Conservation (phyloP, 2,329 filamentous ascomycete species). For the Aspergillus versicolor region DNA sequence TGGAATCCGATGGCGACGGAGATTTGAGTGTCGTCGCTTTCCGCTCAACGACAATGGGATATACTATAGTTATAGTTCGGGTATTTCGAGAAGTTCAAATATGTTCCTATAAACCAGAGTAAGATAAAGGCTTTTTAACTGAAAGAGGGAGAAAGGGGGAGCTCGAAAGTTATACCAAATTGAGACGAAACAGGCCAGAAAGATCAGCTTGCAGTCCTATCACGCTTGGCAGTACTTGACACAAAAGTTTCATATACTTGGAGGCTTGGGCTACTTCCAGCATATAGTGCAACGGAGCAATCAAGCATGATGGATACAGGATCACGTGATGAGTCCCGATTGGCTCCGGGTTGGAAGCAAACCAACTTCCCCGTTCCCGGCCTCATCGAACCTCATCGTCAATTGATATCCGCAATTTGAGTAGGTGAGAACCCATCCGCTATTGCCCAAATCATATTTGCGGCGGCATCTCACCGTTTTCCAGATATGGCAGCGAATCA, state of each 20-base stretch:
- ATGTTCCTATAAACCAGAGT: not conserved
- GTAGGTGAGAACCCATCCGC: not conserved
- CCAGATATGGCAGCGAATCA: slow-evolving; percentile 43
- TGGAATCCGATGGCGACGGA: not conserved
- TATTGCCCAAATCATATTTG: not conserved
- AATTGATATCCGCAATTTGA: not conserved
- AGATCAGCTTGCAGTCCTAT: not conserved
- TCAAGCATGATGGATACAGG: not conserved
- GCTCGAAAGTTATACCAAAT: not conserved
- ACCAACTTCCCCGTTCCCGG: not conserved
- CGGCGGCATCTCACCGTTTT: not conserved
- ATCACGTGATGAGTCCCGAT: not conserved
- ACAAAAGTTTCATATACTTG: not conserved
- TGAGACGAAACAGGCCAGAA: not conserved
- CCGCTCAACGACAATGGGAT: not conserved
- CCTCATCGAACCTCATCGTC: not conserved
- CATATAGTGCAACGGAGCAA: not conserved
- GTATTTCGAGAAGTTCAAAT: not conserved
- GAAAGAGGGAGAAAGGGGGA: not conserved
- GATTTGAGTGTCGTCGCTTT: not conserved
- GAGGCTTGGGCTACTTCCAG: not conserved
- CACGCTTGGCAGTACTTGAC: not conserved
- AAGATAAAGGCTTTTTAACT: not conserved
- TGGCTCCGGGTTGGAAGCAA: not conserved
- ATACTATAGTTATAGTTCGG: not conserved